phyloP scores from a whole-genome alignment of 768 basidiomycete species.

The Russula ochroleuca region DNA sequence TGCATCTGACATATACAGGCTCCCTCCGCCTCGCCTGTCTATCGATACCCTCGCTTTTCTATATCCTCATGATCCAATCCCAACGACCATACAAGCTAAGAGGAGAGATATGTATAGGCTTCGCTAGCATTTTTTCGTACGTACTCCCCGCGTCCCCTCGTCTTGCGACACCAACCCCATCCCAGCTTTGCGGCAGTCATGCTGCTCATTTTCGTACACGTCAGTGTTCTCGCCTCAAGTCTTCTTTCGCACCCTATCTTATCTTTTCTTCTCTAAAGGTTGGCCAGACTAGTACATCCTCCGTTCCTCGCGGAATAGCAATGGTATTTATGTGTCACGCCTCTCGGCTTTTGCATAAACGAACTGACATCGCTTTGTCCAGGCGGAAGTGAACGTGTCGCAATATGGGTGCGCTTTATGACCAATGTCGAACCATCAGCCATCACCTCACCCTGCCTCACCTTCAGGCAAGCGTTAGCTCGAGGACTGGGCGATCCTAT shows the following conservation, averaged over 20 bases:
- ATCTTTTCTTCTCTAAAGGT: constrained; percentile 45
- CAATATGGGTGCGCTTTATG: constrained; percentile 55
- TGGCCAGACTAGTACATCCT: constrained; percentile 76
- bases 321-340: constrained; percentile 48
- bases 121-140: constrained; percentile 69
- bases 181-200: constrained; percentile 46
- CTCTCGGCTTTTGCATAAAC: constrained; percentile 25
- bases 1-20: constrained; percentile 13
- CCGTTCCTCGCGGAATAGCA: constrained; percentile 63
- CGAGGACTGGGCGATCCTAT: constrained; percentile 46
- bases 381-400: constrained; percentile 70
- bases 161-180: constrained; percentile 31
- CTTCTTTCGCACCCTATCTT: constrained; percentile 29
- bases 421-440: constrained; percentile 4
- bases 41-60: constrained; percentile 13
- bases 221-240: constrained; percentile 37
- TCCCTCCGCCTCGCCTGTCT: constrained; percentile 6
- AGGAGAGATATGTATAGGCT: constrained; percentile 72
- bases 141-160: constrained; percentile 33
- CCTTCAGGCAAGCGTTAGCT: constrained; percentile 47
- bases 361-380: constrained; percentile 10
- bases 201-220: constrained; percentile 79
- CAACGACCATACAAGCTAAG: constrained; percentile 42
- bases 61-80: constrained; percentile 14
- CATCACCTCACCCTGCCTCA: constrained; percentile 11